Percentiles rank a stretch among this genome's conserved stretches.
Conservation (phyloP, 176 grass and related monocot species). For the Avena eriantha region DNA sequence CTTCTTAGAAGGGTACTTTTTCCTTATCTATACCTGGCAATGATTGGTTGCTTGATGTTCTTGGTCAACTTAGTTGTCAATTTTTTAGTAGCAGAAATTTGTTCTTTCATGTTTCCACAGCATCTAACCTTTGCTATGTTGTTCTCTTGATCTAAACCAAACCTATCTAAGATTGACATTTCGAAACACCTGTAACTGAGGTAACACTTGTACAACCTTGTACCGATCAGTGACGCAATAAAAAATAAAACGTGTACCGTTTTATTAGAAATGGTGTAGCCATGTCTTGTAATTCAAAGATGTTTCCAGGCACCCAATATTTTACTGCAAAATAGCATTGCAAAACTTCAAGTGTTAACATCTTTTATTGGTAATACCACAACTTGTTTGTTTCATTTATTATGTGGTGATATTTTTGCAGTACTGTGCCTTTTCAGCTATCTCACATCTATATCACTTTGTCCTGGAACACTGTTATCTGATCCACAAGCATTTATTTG, state of each 20-base stretch:
- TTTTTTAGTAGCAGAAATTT: neutral
- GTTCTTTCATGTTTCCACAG: neutral
- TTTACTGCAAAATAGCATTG: neutral
- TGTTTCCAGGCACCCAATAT: neutral
- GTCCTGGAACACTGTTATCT: neutral
- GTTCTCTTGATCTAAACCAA: neutral
- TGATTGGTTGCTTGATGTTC: neutral
- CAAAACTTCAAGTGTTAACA: neutral
- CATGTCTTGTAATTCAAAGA: neutral
- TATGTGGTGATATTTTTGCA: neutral
- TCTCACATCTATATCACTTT: neutral
- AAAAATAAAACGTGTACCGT: neutral
- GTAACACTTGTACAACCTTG: neutral
- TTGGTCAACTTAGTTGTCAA: neutral
- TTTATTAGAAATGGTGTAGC: neutral
- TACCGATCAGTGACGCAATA: neutral
- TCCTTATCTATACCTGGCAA: neutral
- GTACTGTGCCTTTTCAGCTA: neutral
- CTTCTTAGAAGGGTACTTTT: constrained; percentile 80
- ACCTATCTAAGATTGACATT: neutral
- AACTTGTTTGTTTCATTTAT: neutral
- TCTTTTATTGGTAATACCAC: neutral
- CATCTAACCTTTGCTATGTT: neutral
- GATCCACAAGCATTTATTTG: neutral
- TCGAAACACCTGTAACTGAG: neutral